A percentile compares a stretch with the other conserved stretches of the same genome.
Evolutionary conservation across 2,329 filamentous ascomycete species (phyloP).

Genomic region (Pseudogymnoascus sp.): DNA sequence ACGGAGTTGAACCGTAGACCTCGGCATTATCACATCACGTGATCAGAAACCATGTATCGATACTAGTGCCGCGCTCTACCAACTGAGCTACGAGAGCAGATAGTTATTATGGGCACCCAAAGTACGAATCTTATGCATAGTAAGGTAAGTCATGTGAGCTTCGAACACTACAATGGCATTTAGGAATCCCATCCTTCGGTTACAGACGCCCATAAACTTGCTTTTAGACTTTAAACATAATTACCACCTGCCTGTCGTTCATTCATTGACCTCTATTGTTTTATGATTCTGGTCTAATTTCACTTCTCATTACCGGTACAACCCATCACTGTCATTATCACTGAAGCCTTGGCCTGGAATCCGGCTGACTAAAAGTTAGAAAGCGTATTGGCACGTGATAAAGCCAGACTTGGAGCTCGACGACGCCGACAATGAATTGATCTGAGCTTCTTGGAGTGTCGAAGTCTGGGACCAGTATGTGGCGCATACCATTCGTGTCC

Average conservation of each 20-base stretch:
- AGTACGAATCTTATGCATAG: background rate
- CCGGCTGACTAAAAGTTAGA: background rate
- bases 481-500: conserved; percentile 2
- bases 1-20: background rate
- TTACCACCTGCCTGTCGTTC: background rate
- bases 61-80: conserved; percentile 11
- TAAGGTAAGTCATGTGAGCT: too few species aligned
- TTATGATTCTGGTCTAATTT: background rate
- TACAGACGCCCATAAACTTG: background rate
- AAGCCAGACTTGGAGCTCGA: background rate
- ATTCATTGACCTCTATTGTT: background rate
- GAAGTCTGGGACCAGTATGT: background rate
- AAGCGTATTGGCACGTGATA: background rate
- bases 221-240: background rate
- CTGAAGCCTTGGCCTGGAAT: background rate
- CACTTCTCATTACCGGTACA: background rate
- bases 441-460: background rate
- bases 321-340: background rate
- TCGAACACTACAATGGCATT: background rate
- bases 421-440: background rate
- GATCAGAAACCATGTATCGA: too few species aligned
- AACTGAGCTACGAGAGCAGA: conserved; percentile 13
- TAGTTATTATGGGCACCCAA: background rate
- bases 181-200: background rate
- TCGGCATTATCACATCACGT: background rate